Base-by-base conservation (phyloP, 1,139 yeast species). In the Arxiozyma bovina region DNA sequence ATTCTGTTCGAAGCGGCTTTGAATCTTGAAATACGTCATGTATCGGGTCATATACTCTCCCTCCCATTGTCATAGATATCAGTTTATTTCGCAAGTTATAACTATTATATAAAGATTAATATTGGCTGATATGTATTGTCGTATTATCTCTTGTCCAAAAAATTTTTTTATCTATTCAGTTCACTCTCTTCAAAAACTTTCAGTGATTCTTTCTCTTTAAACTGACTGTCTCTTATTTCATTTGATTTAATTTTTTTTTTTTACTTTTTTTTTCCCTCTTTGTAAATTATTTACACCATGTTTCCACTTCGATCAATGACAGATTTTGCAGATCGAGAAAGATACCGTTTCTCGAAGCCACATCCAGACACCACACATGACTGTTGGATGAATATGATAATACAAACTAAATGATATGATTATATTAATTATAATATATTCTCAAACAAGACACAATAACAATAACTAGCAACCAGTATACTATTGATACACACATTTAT, bases 11-110 rank as follows among this genome's bases (percentile, higher is more conserved):
- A 20, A 20, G 45, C 12, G 55, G 53, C 11, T 41, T 52, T 20
- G 54, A 58, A 11, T 53, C 62, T 40, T 67, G 70, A 50, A 67
- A 68, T 20, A 65, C 68, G 54, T 68, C 71, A 47, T 68, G 71
- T 11, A 68, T 67, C 2, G 71, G 71, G 54, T 68, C 71, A 50
- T 68, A 68, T 17, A 66, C 70, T 54, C 68, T 60, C 43, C 63
- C 65, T 22, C 60, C 65, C 68, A 65, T 64, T n/a, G 15, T 30
- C 23, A 15, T 15, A 34, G 17, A 34, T 34, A 8, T 34, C 12
- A 15, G 40, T 15, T 34, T 34, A 12, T 12, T 9, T 34, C 12
- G n/a, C n/a, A 2, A 15, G 2, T 34, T 15, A 15, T 34, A 34
- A 34, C 12, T 34, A 15, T 2, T 34, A 34, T 34, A 34, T 34